Evolutionary conservation across 2,329 filamentous ascomycete species (phyloP), one percentile per base, ranked within the genome.

Genomic region (Parascedosporium putredinis): DNA sequence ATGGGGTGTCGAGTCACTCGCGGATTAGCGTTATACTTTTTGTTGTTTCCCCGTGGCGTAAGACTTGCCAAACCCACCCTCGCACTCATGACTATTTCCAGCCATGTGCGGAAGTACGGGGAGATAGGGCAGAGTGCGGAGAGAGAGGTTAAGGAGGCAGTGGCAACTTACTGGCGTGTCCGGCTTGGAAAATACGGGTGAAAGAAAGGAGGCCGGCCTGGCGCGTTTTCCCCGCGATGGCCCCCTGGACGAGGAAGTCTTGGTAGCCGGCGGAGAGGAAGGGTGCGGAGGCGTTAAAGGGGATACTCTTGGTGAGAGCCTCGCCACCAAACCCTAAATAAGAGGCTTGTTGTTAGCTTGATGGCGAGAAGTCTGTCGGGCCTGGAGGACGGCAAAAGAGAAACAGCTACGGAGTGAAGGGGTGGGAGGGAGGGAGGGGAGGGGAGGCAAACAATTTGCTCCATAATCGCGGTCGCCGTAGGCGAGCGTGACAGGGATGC

Each of bases 161-260:
- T 14, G 20, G 43, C 16, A 43, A 18, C 45, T 20, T 40, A 48
- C 33, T 53, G 47, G 79, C 73, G 57, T 86, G 82, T 2, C 83
- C 81, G 14, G 81, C 72, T 57, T 85, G 77, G 61, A 81, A 85
- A 45, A 86, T 71, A 5, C 83, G 73, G 49, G 77, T 79, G 61
- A 86, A 86, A n/a, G 76, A 80, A 49, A 86, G 74, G 56, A 90
- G 90, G 9, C 84, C 86, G 57, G 79, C 86, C 62, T 93, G 86
- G 3, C 86, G 76, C 0, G 88, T 86, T 50, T 79, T 76, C 18
- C 87, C 88, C 47, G 79, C 86, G 59, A 81, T 78, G 64, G 84
- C 84, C 33, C 38, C 45, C n/a, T 20, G 52, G 36, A 86, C 79
- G 10, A 81, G 68, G 54, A 93, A 80, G 12, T 83, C 79, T 0